These are phyloP conservation scores for Quercus mongolica DNA, from an alignment of 306 rosid species.

Conservation along the genomic window DNA sequence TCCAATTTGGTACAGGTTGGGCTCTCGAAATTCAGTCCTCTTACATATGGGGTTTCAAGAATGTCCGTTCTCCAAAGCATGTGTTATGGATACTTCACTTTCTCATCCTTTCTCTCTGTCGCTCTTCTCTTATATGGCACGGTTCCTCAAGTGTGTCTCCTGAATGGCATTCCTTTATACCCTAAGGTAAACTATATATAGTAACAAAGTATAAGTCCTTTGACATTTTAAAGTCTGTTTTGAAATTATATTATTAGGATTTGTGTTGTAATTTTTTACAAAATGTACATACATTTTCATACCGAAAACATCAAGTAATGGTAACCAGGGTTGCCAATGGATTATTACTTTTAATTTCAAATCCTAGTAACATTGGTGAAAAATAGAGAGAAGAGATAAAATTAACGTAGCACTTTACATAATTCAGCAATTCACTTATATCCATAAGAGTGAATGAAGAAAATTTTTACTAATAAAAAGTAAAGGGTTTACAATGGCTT, in stretches of 20 bases:
- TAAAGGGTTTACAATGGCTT: no score
- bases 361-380: no score
- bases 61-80: conserved; percentile 13
- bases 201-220: neutral
- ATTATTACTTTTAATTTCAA: neutral
- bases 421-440: no score
- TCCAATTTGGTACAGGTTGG: neutral
- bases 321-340: no score
- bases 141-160: conserved; percentile 39
- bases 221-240: neutral
- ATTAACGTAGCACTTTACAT: no score
- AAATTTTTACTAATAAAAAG: no score
- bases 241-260: neutral
- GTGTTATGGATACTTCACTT: neutral
- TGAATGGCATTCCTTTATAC: conserved; percentile 34
- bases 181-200: conserved; percentile 22
- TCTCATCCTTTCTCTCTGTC: conserved; percentile 16
- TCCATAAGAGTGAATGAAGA: no score
- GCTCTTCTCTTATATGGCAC: conserved; percentile 33
- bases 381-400: no score
- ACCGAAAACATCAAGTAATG: no score
- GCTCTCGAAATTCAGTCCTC: conserved; percentile 29
- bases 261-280: neutral
- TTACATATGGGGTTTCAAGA: conserved; percentile 33
- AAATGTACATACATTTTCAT: no score